Conservation (phyloP, 495 filamentous ascomycete species). For the Penicillium crystallinum region DNA sequence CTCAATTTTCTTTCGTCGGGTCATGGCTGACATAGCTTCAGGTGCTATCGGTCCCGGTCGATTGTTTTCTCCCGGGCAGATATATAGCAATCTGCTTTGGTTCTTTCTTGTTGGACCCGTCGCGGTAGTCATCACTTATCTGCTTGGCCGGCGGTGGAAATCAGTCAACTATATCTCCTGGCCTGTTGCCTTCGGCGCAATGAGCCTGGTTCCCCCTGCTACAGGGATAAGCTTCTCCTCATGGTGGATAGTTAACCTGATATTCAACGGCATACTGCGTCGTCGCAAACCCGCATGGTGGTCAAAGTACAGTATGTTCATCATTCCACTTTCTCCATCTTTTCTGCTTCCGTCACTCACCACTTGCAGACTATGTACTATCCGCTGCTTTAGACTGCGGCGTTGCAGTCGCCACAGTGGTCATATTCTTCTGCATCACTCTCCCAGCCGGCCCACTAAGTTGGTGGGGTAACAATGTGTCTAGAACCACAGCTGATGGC, state of each 20-base stretch:
- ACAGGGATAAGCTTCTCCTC: conserved; percentile 64
- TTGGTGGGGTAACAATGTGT: conserved; percentile 66
- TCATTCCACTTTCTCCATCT: conserved; percentile 41
- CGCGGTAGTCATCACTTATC: conserved; percentile 52
- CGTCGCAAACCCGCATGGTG: conserved; percentile 60
- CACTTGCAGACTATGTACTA: conserved; percentile 56
- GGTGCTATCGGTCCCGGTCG: conserved; percentile 58
- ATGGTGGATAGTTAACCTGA: conserved; percentile 61
- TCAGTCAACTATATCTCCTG: conserved; percentile 53
- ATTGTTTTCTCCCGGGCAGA: conserved; percentile 63
- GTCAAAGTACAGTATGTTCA: conserved; percentile 49
- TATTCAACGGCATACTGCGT: conserved; percentile 59
- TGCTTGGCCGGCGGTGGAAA: conserved; percentile 49
- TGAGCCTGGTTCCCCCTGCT: conserved; percentile 59
- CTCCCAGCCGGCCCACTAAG: conserved; percentile 52
- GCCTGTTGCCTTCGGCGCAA: conserved; percentile 64
- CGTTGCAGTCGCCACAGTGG: conserved; percentile 55
- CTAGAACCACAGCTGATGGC: conserved; percentile 42
- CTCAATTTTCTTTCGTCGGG: background rate
- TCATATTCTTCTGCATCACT: conserved; percentile 67
- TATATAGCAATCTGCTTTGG: conserved; percentile 59
- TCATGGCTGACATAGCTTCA: conserved; percentile 7
- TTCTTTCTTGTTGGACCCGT: conserved; percentile 60
- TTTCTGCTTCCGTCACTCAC: conserved; percentile 35
- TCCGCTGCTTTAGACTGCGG: conserved; percentile 58